Base-by-base conservation (phyloP, 192 early-diverging fungal species). In the Coemansia sp. region DNA sequence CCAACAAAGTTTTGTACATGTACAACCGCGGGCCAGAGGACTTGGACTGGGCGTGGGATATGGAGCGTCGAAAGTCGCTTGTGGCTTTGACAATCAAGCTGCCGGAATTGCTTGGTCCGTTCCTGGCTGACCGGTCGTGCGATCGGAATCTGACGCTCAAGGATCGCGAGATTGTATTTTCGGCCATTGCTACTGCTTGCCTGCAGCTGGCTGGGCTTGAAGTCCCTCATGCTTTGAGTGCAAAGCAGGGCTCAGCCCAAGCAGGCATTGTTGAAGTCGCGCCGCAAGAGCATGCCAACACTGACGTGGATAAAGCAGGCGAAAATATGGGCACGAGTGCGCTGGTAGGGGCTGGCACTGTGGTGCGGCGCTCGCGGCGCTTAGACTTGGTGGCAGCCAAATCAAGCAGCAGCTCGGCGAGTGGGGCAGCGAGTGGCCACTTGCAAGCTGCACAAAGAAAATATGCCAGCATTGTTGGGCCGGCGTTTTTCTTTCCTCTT, bases 401-500 rank as follows among this genome's bases (percentile, higher is more conserved):
- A 32, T 34, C 15, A 33, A 36, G 21, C 17, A 51, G 33, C 11
- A 33, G 34, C 19, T 22, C 42, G 3, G 23, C 25, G 25, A 27
- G 42, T n/a, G 25, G 25, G 17, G 33, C 36, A 14, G 8, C 31
- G 2, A 0, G 18, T 27, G 9, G 31, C 51, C 19, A 36, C n/a
- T 13, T 51, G 54, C 39, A 50, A 1, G 11, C 10, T 6, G 19
- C 31, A 47, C 30, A 34, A 35, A 23, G 27, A 11, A 49, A 46
- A 11, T 67, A 57, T 40, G 56, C 56, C 18, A 55, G 53, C 17
- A 51, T 58, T 8, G 61, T 66, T 1, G 73, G 62, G 3, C 73
- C 73, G 5, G 42, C 55, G 15, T 70, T 77, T 23, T 77, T 65
- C 58, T 77, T 69, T 26, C 73, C 73, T 23, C 68, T 77, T 17